phyloP scores from a whole-genome alignment of 139 green algal genomes.

The Tetradesmus lagerheimii region DNA sequence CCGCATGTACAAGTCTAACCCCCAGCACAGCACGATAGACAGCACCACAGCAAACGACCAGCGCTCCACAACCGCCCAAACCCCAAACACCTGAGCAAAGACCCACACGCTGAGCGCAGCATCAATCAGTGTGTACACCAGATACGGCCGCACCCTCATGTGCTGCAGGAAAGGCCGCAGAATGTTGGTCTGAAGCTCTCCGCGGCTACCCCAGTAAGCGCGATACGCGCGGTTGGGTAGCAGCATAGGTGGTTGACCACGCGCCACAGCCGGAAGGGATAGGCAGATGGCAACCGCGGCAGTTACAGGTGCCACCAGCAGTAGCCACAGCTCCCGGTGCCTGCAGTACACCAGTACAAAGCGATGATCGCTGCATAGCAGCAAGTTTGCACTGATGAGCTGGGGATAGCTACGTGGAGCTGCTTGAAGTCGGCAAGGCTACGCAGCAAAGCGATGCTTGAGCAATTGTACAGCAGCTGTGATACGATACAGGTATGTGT shows the following conservation, averaged over 20 bases:
- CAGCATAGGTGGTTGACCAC: neutral
- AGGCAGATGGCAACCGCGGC: neutral
- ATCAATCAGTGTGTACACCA: constrained; percentile 10
- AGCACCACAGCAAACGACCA: neutral
- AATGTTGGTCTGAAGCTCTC: neutral
- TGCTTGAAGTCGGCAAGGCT: neutral
- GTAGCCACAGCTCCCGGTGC: constrained; percentile 31
- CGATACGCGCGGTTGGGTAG: neutral
- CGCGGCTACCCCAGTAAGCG: neutral
- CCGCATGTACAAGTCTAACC: constrained; percentile 27
- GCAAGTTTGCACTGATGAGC: neutral
- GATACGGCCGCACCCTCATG: constrained; percentile 19
- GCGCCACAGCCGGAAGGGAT: neutral
- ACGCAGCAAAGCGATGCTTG: neutral
- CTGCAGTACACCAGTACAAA: constrained; percentile 1
- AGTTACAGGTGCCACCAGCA: neutral
- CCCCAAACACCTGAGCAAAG: constrained; percentile 16
- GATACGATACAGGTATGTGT: neutral
- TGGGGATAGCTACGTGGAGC: neutral
- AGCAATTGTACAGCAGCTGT: too few relatives aligned
- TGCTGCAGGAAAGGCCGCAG: constrained; percentile 40
- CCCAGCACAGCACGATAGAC: constrained; percentile 20
- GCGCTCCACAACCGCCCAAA: neutral
- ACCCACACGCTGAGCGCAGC: neutral
- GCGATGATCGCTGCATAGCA: neutral